Conservation (phyloP, 2,329 filamentous ascomycete species). For the Metarhizium sp. region DNA sequence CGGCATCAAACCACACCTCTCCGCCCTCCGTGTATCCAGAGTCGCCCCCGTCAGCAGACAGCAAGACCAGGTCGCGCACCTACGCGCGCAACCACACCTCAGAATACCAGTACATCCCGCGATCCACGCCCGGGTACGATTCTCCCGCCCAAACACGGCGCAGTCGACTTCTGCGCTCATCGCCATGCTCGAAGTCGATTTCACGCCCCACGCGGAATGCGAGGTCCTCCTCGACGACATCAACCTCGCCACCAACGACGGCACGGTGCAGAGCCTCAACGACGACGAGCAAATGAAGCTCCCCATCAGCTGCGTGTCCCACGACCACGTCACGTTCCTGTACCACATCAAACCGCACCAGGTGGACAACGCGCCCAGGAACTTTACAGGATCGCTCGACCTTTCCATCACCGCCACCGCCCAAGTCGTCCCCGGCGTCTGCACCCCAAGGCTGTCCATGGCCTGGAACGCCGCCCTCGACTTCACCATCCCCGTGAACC, state of each 20-base stretch:
- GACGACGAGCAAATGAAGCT: constrained; percentile 34
- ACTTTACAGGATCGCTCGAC: constrained; percentile 41
- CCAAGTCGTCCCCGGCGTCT: constrained; percentile 44
- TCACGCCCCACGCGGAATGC: constrained; percentile 60
- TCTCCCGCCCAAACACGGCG: constrained; percentile 52
- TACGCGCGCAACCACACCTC: constrained; percentile 54
- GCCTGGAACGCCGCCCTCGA: constrained; percentile 61
- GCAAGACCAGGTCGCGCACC: constrained; percentile 51
- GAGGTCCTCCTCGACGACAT: constrained; percentile 54
- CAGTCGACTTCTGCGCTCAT: constrained; percentile 54
- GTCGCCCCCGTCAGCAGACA: constrained; percentile 58
- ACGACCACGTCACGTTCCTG: constrained; percentile 67
- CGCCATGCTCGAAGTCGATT: constrained; percentile 64
- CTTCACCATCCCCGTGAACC: constrained; percentile 57
- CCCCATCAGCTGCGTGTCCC: constrained; percentile 54
- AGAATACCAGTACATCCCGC: constrained; percentile 58
- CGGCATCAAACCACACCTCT: constrained; percentile 56
- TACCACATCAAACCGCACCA: constrained; percentile 53
- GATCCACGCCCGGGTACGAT: constrained; percentile 63
- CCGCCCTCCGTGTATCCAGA: constrained; percentile 64
- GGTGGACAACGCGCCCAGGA: constrained; percentile 35
- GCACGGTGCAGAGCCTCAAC: constrained; percentile 49
- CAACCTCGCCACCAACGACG: constrained; percentile 46
- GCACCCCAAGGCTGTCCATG: constrained; percentile 53
- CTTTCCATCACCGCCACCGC: constrained; percentile 54